Percentiles rank a stretch among this genome's conserved stretches.
Evolutionary conservation across 1,284 basidiomycete species (phyloP).

Genomic region (Malassezia arunalokei): DNA sequence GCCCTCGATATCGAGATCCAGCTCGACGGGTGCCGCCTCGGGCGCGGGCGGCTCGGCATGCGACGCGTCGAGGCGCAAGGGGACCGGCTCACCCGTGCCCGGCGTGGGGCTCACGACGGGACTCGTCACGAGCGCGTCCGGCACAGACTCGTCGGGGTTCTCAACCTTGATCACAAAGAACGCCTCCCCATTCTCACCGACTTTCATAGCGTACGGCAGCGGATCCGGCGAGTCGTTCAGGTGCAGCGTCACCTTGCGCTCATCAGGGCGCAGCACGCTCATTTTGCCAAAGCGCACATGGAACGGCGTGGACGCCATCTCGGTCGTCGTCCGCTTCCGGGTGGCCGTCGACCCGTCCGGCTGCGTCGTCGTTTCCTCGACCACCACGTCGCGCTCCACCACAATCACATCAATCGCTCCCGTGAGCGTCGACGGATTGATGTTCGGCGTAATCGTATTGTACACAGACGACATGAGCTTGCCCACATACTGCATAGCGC

Average conservation of each 20-base stretch:
- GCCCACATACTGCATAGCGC: conserved; percentile 44
- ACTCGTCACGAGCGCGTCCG: conserved; percentile 82
- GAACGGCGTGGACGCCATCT: conserved; percentile 84
- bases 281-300: conserved; percentile 97
- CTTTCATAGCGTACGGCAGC: conserved; percentile 94
- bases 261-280: conserved; percentile 81
- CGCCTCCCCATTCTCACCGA: conserved; percentile 93
- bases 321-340: conserved; percentile 38
- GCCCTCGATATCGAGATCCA: conserved; percentile 40
- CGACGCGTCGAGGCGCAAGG: conserved; percentile 26
- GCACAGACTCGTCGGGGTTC: conserved; percentile 55
- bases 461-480: conserved; percentile 44
- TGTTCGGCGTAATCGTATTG: conserved; percentile 46
- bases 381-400: conserved; percentile 49
- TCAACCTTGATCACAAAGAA: conserved; percentile 98
- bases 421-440: conserved; percentile 45
- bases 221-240: conserved; percentile 47
- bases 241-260: conserved; percentile 61
- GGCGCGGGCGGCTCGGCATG: not conserved
- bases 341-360: conserved; percentile 20
- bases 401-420: conserved; percentile 47
- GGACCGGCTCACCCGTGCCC: conserved; percentile 22
- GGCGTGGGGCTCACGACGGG: conserved; percentile 51
- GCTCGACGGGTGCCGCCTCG: conserved; percentile 1
- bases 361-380: conserved; percentile 51